Base-by-base conservation (phyloP, 805 yeast species). In the Yarrowia osloensis region DNA sequence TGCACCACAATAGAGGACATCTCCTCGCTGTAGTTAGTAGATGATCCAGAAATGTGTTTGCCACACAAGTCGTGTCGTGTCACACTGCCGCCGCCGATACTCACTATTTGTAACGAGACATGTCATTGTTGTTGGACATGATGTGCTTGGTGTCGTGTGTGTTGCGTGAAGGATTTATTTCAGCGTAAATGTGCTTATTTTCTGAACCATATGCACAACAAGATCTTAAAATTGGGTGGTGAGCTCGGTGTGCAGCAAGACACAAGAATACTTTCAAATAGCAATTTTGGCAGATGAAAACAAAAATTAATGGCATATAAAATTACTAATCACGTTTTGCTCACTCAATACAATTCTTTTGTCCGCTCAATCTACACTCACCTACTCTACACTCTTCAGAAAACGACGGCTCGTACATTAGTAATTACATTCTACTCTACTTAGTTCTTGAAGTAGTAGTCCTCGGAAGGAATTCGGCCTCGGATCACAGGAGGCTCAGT, bases 381-480 rank as follows among this genome's bases (percentile, higher is more conserved):
- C n/a, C n/a, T n/a, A n/a, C n/a, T n/a, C n/a, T n/a, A n/a, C n/a
- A 19, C 8, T 31, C 21, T 11, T 59, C 19, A 31, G 39, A 15
- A 46, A 46, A 49, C 57, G 39, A 33, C 28, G 15, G 40, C 21
- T 50, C 44, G 44, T 35, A 35, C 44, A 54, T 54, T 54, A 54
- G 61, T 54, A 54, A 54, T 54, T 54, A 54, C 61, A 54, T 54
- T 54, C 31, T 37, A 54, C 40, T 24, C 57, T 47, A 21, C 55
- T 67, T 67, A 61, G 52, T 81, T 79, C 66, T 70, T 54, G 81
- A 89, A 90, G 79, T 86, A 85, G 96, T 96, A 94, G 75, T 97
- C 88, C 82, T 94, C 99, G 74, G 91, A 96, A 73, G 96, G 88
- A 75, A 93, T 88, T 85, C 99, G 90, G 71, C 99, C 99, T 85